phyloP scores from a whole-genome alignment of 805 yeast species.

The Saturnispora bothae region DNA sequence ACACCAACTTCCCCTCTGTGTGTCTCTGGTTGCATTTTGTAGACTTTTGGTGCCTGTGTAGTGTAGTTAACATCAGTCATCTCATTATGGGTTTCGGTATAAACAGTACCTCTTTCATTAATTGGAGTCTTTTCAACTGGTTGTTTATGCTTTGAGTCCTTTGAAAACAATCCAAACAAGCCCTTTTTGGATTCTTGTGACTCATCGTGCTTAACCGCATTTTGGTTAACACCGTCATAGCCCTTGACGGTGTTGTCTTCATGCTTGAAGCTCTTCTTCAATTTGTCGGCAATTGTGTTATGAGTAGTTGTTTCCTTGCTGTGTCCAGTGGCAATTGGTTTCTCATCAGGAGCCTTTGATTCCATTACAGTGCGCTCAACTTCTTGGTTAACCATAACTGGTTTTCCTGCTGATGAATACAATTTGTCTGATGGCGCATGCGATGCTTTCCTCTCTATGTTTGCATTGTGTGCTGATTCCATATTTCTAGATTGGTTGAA shows the following conservation, averaged over 20 bases:
- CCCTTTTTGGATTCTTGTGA: background rate
- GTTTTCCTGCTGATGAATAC: background rate
- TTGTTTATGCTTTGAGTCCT: background rate
- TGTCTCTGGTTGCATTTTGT: background rate
- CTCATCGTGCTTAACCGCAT: background rate
- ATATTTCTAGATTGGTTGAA: background rate
- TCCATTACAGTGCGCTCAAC: background rate
- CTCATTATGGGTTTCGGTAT: constrained; percentile 5
- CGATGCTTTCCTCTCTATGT: background rate
- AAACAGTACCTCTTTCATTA: constrained; percentile 6
- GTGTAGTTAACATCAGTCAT: background rate
- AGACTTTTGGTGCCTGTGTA: background rate
- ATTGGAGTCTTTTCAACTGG: constrained; percentile 2
- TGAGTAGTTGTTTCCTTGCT: background rate
- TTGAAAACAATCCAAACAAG: background rate
- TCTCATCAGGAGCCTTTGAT: background rate
- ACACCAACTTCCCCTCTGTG: background rate
- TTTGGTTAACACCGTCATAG: background rate
- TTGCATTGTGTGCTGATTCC: background rate
- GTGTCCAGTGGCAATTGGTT: background rate
- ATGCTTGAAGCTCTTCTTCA: background rate
- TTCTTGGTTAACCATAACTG: background rate
- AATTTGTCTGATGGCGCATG: background rate
- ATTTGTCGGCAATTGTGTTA: background rate
- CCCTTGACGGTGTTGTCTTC: constrained; percentile 3